Conservation (phyloP, 306 rosid genomes). For the Mimosa bimucronata region DNA sequence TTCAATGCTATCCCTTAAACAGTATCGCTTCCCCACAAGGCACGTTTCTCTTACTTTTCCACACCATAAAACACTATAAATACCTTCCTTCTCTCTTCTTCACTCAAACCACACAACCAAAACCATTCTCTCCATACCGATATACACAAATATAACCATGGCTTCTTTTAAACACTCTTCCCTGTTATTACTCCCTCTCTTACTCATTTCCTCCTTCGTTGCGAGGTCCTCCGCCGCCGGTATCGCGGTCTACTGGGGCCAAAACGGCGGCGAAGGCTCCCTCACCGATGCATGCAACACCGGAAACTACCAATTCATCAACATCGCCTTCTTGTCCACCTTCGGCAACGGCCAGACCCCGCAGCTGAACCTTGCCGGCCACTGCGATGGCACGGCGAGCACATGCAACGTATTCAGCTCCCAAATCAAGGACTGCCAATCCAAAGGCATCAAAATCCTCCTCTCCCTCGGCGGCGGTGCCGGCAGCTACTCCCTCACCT, state of each 20-base stretch:
- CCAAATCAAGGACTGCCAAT: background rate
- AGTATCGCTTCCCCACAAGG: background rate
- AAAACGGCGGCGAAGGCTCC: background rate
- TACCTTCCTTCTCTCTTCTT: background rate
- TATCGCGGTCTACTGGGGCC: background rate
- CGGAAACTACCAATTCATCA: no score
- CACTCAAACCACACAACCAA: background rate
- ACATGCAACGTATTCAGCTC: background rate
- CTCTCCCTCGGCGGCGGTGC: background rate
- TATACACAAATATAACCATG: background rate
- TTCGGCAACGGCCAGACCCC: no score
- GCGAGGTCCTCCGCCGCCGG: background rate
- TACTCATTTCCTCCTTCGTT: background rate
- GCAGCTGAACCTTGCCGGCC: no score
- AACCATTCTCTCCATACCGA: background rate
- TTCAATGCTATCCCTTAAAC: background rate
- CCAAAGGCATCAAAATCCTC: background rate
- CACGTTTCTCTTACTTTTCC: background rate
- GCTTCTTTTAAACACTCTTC: background rate
- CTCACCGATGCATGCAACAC: no score
- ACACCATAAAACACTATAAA: background rate
- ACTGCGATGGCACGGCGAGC: background rate
- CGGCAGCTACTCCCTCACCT: background rate
- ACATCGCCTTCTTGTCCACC: no score
- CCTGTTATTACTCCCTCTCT: background rate